phyloP scores from a whole-genome alignment of 352 stramenopile species.

The Phytophthora crassamura region DNA sequence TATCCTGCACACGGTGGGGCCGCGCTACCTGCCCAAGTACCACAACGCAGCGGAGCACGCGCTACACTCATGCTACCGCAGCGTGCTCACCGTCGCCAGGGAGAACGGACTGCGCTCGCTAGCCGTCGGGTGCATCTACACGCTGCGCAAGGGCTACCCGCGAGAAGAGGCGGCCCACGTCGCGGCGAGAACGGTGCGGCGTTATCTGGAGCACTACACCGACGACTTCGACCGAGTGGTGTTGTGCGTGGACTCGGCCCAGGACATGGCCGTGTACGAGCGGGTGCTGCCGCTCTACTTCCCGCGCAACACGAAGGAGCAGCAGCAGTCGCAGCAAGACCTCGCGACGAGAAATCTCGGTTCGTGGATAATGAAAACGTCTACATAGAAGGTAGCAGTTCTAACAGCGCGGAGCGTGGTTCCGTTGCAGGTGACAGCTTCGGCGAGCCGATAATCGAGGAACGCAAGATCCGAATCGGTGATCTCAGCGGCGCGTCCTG shows the following conservation, averaged over 20 bases:
- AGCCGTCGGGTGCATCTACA: conserved; percentile 83
- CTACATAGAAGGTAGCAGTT: neutral
- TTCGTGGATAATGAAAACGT: conserved; percentile 10
- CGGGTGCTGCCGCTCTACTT: conserved; percentile 79
- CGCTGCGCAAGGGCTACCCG: conserved; percentile 76
- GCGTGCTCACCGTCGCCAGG: conserved; percentile 64
- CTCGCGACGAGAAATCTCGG: conserved; percentile 50
- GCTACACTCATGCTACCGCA: conserved; percentile 85
- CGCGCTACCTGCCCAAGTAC: conserved; percentile 83
- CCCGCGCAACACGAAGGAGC: conserved; percentile 52
- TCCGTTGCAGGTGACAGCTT: conserved; percentile 56
- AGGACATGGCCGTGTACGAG: conserved; percentile 73
- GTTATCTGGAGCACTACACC: conserved; percentile 80
- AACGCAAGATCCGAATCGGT: conserved; percentile 83
- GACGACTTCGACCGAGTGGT: conserved; percentile 68
- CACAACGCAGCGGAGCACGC: conserved; percentile 81
- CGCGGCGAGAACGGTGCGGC: conserved; percentile 67
- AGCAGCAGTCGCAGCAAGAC: conserved; percentile 30
- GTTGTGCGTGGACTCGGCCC: conserved; percentile 66
- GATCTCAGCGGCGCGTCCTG: conserved; percentile 24
- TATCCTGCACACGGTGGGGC: conserved; percentile 88
- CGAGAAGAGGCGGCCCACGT: conserved; percentile 81
- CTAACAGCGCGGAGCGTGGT: neutral
- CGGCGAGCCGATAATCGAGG: conserved; percentile 80
- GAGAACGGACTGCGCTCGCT: conserved; percentile 69